Evolutionary conservation across 1,139 yeast genomes (phyloP).

Genomic region (Kluyveromyces marxianus): DNA sequence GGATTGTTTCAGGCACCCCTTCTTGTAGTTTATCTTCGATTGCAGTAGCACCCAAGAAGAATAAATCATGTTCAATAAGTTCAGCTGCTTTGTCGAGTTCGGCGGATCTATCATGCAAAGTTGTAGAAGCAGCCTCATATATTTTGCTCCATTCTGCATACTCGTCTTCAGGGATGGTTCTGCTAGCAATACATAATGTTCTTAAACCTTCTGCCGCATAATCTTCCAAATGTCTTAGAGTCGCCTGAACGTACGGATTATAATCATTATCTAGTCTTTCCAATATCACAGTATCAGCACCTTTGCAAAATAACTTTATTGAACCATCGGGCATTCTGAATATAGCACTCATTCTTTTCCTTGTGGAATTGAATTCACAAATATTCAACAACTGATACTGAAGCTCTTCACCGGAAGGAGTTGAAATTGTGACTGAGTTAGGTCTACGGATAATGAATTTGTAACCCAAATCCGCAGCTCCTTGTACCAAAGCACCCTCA

Average conservation of each 20-base stretch:
- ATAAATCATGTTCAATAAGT: constrained; percentile 69
- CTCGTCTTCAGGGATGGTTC: constrained; percentile 74
- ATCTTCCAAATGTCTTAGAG: constrained; percentile 84
- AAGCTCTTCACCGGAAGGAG: constrained; percentile 36
- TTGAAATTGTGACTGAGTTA: constrained; percentile 62
- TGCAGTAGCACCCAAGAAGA: constrained; percentile 92
- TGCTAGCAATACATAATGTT: constrained; percentile 85
- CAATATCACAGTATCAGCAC: constrained; percentile 94
- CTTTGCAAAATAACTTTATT: constrained; percentile 84
- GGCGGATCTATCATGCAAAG: constrained; percentile 65
- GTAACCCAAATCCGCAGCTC: constrained; percentile 86
- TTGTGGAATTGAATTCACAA: constrained; percentile 94
- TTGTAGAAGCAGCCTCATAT: constrained; percentile 76
- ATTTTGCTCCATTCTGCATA: constrained; percentile 53
- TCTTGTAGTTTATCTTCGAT: constrained; percentile 97
- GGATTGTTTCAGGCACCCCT: constrained; percentile 97
- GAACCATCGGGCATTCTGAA: constrained; percentile 92
- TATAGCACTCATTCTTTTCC: constrained; percentile 96
- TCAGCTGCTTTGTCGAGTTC: constrained; percentile 83
- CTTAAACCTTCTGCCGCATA: constrained; percentile 96
- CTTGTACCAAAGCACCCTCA: constrained; percentile 97
- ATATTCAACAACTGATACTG: constrained; percentile 77
- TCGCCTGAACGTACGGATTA: constrained; percentile 74
- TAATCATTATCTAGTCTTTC: constrained; percentile 68
- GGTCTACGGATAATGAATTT: constrained; percentile 83